phyloP scores from a whole-genome alignment of 2,329 filamentous ascomycete genomes.

The Colletotrichum liaoningense region DNA sequence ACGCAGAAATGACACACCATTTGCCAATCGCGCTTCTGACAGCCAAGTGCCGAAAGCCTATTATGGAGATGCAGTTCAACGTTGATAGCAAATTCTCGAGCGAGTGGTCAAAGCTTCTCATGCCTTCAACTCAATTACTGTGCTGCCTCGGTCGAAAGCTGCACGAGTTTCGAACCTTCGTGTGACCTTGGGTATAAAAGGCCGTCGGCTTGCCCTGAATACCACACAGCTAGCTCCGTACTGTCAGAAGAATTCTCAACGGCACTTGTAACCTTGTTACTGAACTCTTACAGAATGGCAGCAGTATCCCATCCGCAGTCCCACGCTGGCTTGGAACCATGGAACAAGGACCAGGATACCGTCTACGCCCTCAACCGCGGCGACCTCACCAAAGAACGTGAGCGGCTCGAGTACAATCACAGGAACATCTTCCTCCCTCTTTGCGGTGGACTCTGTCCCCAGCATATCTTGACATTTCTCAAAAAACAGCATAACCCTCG shows the following conservation, averaged over 20 bases:
- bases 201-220: background rate
- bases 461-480: background rate
- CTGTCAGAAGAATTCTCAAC: accelerated
- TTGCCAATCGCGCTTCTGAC: background rate
- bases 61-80: too few relatives aligned
- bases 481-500: background rate
- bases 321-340: background rate
- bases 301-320: background rate
- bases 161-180: background rate
- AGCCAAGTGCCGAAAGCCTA: background rate
- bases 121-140: background rate
- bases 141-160: background rate
- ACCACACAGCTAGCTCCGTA: accelerated
- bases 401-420: conserved; percentile 26
- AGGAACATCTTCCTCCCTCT: conserved; percentile 1
- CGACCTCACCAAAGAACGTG: conserved; percentile 3
- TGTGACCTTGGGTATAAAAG: background rate
- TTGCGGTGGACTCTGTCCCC: conserved; percentile 17
- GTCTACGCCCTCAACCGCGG: conserved; percentile 19
- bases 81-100: background rate
- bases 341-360: conserved; percentile 10
- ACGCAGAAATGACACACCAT: background rate
- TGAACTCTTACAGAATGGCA: background rate
- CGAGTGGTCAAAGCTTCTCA: background rate
- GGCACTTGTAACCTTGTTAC: too few relatives aligned